Evolutionary conservation across 164 flowering plant species (phyloP).

Genomic region (Vitis cinerea): DNA sequence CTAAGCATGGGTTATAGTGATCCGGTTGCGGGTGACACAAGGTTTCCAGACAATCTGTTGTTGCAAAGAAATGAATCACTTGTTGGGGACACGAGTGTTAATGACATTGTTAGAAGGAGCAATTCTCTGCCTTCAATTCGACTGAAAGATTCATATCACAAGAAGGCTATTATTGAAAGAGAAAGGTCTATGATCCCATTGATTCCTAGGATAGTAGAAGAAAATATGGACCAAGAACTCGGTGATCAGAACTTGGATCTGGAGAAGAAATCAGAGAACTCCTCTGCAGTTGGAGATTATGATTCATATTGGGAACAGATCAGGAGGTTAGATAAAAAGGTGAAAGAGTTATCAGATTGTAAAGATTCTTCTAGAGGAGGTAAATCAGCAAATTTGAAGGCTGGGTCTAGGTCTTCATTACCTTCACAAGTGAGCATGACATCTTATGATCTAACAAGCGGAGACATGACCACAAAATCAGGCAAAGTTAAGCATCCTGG

Average conservation of each 20-base stretch:
- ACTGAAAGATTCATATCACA: constrained; percentile 13
- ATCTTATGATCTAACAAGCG: constrained; percentile 16
- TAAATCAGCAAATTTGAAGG: constrained; percentile 8
- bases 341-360: constrained; percentile 41
- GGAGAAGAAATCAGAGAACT: constrained; percentile 23
- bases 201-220: constrained; percentile 16
- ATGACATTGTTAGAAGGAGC: constrained; percentile 31
- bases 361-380: constrained; percentile 16
- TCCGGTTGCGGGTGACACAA: constrained; percentile 30
- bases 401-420: constrained; percentile 15
- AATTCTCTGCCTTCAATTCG: constrained; percentile 38
- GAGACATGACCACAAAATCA: constrained; percentile 2
- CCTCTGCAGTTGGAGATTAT: constrained; percentile 15
- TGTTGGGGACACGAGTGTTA: constrained; percentile 19
- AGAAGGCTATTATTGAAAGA: constrained; percentile 22
- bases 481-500: constrained; percentile 9
- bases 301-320: constrained; percentile 62
- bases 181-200: constrained; percentile 14
- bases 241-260: constrained; percentile 17
- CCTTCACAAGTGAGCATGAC: constrained; percentile 12
- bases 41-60: constrained; percentile 29
- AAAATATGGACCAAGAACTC: constrained; percentile 14
- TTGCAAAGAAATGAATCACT: constrained; percentile 25
- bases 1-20: constrained; percentile 61
- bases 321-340: constrained; percentile 44